These are phyloP conservation scores for Kazachstania sp. DNA, from an alignment of 1,139 yeast genomes.

Conservation along the genomic window DNA sequence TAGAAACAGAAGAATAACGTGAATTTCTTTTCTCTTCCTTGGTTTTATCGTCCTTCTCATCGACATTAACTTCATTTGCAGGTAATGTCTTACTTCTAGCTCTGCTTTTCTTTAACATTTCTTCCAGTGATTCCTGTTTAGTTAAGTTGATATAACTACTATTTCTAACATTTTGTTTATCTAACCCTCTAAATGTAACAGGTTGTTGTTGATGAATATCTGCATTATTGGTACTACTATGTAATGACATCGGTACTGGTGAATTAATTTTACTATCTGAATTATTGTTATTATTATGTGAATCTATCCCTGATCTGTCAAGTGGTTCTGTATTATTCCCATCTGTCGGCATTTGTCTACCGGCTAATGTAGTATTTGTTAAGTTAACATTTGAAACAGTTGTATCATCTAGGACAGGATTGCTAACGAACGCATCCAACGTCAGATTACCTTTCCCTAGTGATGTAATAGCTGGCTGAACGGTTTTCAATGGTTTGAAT, in stretches of 20 bases:
- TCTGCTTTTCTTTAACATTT: conserved; percentile 8
- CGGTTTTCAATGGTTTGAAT: conserved; percentile 48
- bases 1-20: conserved; percentile 14
- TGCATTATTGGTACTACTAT: not conserved
- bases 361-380: not conserved
- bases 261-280: not conserved
- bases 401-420: conserved; percentile 8
- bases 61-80: conserved; percentile 9
- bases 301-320: not conserved
- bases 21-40: conserved; percentile 11
- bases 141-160: conserved; percentile 13
- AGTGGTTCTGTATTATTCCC: not conserved
- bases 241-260: not conserved
- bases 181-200: not conserved
- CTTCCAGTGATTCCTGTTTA: conserved; percentile 7
- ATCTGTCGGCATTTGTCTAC: not conserved
- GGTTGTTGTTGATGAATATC: not conserved
- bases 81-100: conserved; percentile 23
- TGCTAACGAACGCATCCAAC: conserved; percentile 42
- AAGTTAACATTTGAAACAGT: not conserved
- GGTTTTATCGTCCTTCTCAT: not conserved
- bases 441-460: conserved; percentile 68
- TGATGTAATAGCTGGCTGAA: conserved; percentile 44
- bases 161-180: conserved; percentile 8
- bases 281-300: not conserved